These are phyloP conservation scores for Chloropicon primus DNA, from an alignment of 139 green algal species.

Conservation along the genomic window DNA sequence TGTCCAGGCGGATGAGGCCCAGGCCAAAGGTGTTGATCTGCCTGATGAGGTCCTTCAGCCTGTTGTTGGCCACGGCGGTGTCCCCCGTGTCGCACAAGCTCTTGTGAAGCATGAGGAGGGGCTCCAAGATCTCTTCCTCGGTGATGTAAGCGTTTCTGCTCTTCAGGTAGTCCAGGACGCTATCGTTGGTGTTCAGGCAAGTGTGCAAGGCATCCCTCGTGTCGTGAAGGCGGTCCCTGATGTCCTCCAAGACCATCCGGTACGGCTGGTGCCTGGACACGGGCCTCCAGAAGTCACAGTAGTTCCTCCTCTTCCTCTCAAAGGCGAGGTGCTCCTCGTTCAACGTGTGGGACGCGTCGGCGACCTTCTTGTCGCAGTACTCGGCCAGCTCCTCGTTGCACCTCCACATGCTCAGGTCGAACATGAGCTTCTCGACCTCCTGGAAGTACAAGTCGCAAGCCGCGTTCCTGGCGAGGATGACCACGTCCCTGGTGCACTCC, in stretches of 20 bases:
- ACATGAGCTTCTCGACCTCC: slow-evolving; percentile 8
- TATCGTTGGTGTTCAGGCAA: background rate
- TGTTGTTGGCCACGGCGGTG: slow-evolving; percentile 73
- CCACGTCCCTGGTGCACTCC: slow-evolving; percentile 6
- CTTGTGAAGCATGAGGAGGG: background rate
- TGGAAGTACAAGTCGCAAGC: slow-evolving; percentile 3
- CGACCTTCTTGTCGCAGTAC: background rate
- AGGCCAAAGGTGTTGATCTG: slow-evolving; percentile 78
- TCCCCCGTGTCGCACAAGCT: slow-evolving; percentile 66
- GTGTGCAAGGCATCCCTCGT: background rate
- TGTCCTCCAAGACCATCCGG: background rate
- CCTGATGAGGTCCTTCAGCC: slow-evolving; percentile 81
- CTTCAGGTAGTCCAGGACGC: background rate
- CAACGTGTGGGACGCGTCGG: background rate
- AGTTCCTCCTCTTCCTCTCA: background rate
- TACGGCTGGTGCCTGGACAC: background rate
- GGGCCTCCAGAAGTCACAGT: background rate
- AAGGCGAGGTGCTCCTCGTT: background rate
- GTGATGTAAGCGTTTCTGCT: background rate
- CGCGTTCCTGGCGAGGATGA: background rate
- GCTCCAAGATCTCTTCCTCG: background rate
- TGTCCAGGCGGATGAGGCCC: slow-evolving; percentile 84
- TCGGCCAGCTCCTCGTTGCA: background rate
- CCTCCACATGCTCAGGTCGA: slow-evolving; percentile 2
- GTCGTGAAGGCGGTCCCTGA: background rate